A percentile compares a stretch with the other conserved stretches of the same genome.
phyloP scores from a whole-genome alignment of 2,329 filamentous ascomycete species.

The Penicillium sp. region DNA sequence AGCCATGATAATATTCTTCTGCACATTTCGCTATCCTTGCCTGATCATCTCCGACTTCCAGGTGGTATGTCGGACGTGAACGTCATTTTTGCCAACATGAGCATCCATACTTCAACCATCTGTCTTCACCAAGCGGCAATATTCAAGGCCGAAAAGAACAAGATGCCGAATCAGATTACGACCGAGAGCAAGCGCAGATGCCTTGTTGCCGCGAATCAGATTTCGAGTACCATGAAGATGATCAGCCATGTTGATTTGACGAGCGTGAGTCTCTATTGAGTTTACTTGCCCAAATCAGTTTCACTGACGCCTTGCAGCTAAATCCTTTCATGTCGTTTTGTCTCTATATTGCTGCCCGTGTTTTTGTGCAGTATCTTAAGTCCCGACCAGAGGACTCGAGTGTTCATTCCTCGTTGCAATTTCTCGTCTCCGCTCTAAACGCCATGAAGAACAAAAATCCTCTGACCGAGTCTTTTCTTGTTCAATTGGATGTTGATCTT shows the following conservation, averaged over 20 bases:
- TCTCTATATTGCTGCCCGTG: conserved; percentile 86
- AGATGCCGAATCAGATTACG: conserved; percentile 64
- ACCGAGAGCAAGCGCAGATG: conserved; percentile 88
- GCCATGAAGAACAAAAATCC: conserved; percentile 80
- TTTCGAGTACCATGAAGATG: conserved; percentile 90
- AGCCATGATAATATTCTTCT: conserved; percentile 81
- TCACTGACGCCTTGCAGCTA: conserved; percentile 52
- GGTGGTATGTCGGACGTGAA: conserved; percentile 68
- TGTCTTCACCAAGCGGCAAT: conserved; percentile 98
- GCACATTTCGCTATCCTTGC: conserved; percentile 76
- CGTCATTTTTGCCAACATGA: conserved; percentile 90
- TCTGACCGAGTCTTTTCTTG: conserved; percentile 85
- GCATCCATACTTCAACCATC: conserved; percentile 89
- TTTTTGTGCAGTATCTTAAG: conserved; percentile 95
- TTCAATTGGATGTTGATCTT: conserved; percentile 85
- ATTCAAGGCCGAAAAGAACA: conserved; percentile 88
- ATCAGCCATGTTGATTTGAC: conserved; percentile 82
- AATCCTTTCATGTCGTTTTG: conserved; percentile 94
- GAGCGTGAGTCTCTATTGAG: conserved; percentile 49
- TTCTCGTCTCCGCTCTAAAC: conserved; percentile 82
- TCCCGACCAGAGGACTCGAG: conserved; percentile 74
- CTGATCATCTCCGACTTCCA: conserved; percentile 69
- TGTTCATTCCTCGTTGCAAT: conserved; percentile 73
- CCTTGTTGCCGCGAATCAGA: conserved; percentile 85
- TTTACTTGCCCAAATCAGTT: background rate